Evolutionary conservation across 2,329 filamentous ascomycete genomes (phyloP), one percentile per base, ranked within the genome.

Genomic region (Drechslera avenae): DNA sequence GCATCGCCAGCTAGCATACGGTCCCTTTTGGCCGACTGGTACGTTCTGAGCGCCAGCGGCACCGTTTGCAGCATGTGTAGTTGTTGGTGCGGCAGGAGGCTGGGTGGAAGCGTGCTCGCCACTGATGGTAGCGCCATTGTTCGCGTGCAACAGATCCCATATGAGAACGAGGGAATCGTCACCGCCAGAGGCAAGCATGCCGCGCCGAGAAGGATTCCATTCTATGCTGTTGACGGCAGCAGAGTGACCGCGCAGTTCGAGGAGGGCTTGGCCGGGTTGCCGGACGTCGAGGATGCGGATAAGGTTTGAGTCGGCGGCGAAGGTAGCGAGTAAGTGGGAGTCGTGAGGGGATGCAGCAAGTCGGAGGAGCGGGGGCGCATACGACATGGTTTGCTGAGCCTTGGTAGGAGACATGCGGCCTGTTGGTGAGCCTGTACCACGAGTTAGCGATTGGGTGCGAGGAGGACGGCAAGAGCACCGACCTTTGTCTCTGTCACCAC

Each of bases 241-340:
- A 17, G 86, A 84, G 69, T 99, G 93, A 17, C 94, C 94, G 39
- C 90, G 90, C 31, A 99, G 85, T 72, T 99, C 94, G 19, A 99
- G 84, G 4, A 99, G 82, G 2, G 94, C 94, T 74, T 97, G 94
- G 5, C 94, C 94, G 0, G 94, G 94, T 75, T 99, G 94, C 40
- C 94, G 88, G 3, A 97, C 93, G 67, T 99, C 94, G 23, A 99
- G 85, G 46, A 99, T 96, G 39, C 94, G 90, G 69, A 99, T 92
- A 28, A 96, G 79, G 64, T 88, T 92, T 3, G 90, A 96, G 71
- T 97, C 94, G 68, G 91, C 88, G 14, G 94, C 93, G 73, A 99
- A 97, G 0, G 94, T 99, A n/a, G 93, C 93, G 30, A 99, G 84
- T 28, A 99, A 85, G 71, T 99, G 92, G 5, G 91, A 89, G 73